Evolutionary conservation across 2,329 filamentous ascomycete genomes (phyloP).

Genomic region (Ceratocystis cubensis): DNA sequence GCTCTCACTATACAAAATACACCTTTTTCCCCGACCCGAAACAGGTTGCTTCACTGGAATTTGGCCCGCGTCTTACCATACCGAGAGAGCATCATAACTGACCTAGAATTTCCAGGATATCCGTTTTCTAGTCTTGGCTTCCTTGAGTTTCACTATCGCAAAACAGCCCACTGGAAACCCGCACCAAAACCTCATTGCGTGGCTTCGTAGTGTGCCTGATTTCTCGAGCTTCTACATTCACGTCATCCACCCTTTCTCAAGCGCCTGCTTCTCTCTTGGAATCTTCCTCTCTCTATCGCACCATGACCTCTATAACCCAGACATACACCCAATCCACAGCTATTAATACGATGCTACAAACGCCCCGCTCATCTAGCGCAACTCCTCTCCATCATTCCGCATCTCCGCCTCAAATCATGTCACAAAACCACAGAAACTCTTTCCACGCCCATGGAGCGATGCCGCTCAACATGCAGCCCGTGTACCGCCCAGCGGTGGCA

Average conservation of each 20-base stretch:
- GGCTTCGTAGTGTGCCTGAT: neutral
- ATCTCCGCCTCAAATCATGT: constrained; percentile 38
- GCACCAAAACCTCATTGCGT: neutral
- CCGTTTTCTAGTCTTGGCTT: neutral
- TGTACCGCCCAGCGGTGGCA: constrained; percentile 27
- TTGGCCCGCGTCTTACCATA: neutral
- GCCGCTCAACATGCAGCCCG: constrained; percentile 18
- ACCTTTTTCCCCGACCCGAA: neutral
- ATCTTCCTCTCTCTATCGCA: neutral
- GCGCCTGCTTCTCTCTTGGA: neutral
- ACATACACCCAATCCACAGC: constrained; percentile 62
- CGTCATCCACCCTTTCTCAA: neutral
- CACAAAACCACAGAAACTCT: constrained; percentile 37
- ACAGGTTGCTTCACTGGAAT: neutral
- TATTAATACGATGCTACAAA: constrained; percentile 61
- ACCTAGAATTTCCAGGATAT: neutral
- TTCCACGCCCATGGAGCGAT: constrained; percentile 38
- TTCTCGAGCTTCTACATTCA: neutral
- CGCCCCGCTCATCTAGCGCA: constrained; percentile 53
- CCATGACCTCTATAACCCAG: constrained; percentile 77
- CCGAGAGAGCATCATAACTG: neutral
- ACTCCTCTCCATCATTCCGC: constrained; percentile 36
- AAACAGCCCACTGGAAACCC: too few relatives aligned
- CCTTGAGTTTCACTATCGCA: too few relatives aligned
- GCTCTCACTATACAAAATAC: neutral